A percentile compares a stretch with the other conserved stretches of the same genome.
Conservation (phyloP, 2,329 filamentous ascomycete species). For the Fusarium verrucosum region DNA sequence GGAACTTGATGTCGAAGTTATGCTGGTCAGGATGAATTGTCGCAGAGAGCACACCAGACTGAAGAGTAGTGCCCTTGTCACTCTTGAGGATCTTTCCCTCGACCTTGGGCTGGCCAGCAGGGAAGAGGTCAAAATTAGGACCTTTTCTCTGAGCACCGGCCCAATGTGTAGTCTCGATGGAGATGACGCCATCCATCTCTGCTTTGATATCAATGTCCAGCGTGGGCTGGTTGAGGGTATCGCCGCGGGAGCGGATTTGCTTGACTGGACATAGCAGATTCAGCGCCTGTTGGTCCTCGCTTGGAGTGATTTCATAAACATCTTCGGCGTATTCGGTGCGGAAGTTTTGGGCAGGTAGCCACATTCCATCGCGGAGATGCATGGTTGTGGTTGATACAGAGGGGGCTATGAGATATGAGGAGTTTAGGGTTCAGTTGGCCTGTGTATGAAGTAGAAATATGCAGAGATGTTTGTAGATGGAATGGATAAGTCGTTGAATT, state of each 20-base stretch:
- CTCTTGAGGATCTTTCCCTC: conserved; percentile 44
- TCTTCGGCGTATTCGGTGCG: conserved; percentile 73
- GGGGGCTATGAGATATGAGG: too few relatives aligned
- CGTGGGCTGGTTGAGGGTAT: conserved; percentile 65
- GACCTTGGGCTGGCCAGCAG: conserved; percentile 46
- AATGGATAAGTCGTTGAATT: conserved; percentile 18
- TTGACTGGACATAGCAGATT: conserved; percentile 65
- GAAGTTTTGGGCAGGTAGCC: conserved; percentile 69
- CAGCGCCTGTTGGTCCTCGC: conserved; percentile 57
- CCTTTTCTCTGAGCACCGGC: conserved; percentile 50
- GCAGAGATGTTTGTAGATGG: background rate
- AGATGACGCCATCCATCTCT: conserved; percentile 53
- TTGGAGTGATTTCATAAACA: conserved; percentile 60
- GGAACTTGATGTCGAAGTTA: conserved; percentile 53
- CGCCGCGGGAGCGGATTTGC: conserved; percentile 62
- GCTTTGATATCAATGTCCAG: conserved; percentile 55
- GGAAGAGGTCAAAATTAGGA: conserved; percentile 53
- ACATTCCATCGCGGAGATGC: conserved; percentile 60
- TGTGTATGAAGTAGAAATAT: conserved; percentile 3
- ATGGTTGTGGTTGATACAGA: conserved; percentile 29
- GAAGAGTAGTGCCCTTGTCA: conserved; percentile 50
- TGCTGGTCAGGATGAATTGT: conserved; percentile 50
- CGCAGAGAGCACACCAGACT: conserved; percentile 49
- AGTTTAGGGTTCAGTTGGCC: conserved; percentile 5
- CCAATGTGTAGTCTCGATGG: conserved; percentile 54